Evolutionary conservation across 106 monocot genomes (phyloP).

Genomic region (Dendrobium huoshanense): DNA sequence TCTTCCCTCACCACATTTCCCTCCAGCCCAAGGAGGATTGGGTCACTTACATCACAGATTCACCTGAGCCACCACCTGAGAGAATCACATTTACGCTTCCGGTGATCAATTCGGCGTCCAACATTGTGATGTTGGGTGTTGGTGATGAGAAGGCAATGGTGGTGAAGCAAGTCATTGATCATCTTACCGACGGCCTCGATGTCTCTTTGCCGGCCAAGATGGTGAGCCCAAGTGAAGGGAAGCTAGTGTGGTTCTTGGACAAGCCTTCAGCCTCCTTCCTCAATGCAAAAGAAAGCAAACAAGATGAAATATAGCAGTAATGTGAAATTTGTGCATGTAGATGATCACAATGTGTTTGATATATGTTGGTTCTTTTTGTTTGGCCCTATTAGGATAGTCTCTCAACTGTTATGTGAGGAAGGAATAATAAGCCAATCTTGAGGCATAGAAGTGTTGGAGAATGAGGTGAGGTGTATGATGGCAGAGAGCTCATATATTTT

Average conservation of each 20-base stretch:
- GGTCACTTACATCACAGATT: slow-evolving; percentile 67
- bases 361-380: neutral
- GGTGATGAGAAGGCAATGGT: slow-evolving; percentile 49
- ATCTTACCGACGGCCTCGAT: neutral
- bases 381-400: neutral
- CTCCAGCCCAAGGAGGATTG: slow-evolving; percentile 48
- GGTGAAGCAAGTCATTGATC: slow-evolving; percentile 21
- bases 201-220: slow-evolving; percentile 33
- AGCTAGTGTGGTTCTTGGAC: slow-evolving; percentile 73
- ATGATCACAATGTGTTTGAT: neutral
- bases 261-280: neutral
- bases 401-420: neutral
- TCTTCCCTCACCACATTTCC: slow-evolving; percentile 46
- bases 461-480: neutral
- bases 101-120: slow-evolving; percentile 72
- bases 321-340: neutral
- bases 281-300: neutral
- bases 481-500: neutral
- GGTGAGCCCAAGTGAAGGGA: slow-evolving; percentile 48
- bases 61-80: slow-evolving; percentile 60
- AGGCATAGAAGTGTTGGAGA: neutral
- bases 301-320: neutral
- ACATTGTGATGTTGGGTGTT: slow-evolving; percentile 46
- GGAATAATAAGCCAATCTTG: neutral
- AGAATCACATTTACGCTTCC: slow-evolving; percentile 79